Evolutionary conservation across 148 eudicot species (phyloP).

Genomic region (Amaranthus palmeri): DNA sequence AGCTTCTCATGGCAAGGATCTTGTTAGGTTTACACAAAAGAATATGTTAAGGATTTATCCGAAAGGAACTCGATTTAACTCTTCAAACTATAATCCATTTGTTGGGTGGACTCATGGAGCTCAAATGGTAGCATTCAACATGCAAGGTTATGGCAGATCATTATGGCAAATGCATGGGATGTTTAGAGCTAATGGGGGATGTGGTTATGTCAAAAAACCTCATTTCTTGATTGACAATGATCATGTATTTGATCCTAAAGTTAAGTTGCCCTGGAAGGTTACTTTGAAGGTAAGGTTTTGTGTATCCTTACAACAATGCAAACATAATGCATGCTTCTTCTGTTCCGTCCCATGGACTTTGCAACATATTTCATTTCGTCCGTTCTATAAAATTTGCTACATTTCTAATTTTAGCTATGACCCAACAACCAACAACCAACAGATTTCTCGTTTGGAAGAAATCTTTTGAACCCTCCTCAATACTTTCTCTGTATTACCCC

Average conservation of each 20-base stretch:
- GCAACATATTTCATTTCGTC: too few relatives aligned
- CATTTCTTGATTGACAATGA: slow-evolving; percentile 36
- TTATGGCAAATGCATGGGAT: slow-evolving; percentile 76
- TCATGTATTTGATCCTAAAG: slow-evolving; percentile 32
- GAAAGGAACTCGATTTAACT: slow-evolving; percentile 29
- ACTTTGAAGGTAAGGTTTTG: slow-evolving; percentile 46
- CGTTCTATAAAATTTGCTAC: too few relatives aligned
- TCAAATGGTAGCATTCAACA: slow-evolving; percentile 42
- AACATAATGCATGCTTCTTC: too few relatives aligned
- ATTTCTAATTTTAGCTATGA: too few relatives aligned
- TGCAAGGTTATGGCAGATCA: slow-evolving; percentile 59
- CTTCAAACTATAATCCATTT: slow-evolving; percentile 34
- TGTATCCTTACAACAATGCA: neutral
- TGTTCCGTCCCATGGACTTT: too few relatives aligned
- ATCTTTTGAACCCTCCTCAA: too few relatives aligned
- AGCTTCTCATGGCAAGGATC: slow-evolving; percentile 24
- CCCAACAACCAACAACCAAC: too few relatives aligned
- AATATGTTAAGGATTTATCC: slow-evolving; percentile 34
- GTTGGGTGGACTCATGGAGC: slow-evolving; percentile 40
- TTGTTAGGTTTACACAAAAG: slow-evolving; percentile 36
- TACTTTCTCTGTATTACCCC: too few relatives aligned
- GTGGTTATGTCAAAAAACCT: slow-evolving; percentile 73
- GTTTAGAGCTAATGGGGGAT: slow-evolving; percentile 74
- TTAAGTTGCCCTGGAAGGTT: slow-evolving; percentile 28
- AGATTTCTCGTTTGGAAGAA: too few relatives aligned